phyloP scores from a whole-genome alignment of 2,329 filamentous ascomycete species.

The Microcyclospora tardicrescens region DNA sequence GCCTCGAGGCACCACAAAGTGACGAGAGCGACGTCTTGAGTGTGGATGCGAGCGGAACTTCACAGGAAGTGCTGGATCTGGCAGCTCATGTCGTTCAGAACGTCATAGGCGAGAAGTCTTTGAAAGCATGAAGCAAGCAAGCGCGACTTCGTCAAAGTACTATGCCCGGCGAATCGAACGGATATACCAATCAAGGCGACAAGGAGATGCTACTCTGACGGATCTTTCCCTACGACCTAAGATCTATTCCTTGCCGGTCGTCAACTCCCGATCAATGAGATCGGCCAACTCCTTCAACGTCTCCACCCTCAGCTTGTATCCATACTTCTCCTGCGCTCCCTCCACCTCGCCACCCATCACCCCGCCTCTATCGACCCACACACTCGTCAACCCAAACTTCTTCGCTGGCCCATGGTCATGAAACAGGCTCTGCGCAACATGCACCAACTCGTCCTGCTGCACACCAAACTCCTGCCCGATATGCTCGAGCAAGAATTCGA shows the following conservation, averaged over 20 bases:
- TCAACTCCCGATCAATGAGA: constrained; percentile 33
- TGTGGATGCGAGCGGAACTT: constrained; percentile 33
- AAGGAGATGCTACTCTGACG: too few species aligned
- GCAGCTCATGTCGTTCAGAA: constrained; percentile 27
- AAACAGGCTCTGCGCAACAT: constrained; percentile 54
- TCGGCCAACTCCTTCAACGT: constrained; percentile 49
- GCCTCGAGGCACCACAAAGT: constrained; percentile 64
- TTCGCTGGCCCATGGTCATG: constrained; percentile 56
- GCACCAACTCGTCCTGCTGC: constrained; percentile 45
- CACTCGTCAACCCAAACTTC: constrained; percentile 45
- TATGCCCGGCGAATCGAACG: too few species aligned
- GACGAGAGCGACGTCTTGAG: constrained; percentile 37
- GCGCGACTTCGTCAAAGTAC: too few species aligned
- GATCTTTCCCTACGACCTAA: too few species aligned
- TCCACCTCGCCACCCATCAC: constrained; percentile 34
- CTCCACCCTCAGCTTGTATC: constrained; percentile 48
- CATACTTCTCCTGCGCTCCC: constrained; percentile 26
- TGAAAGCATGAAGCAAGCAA: too few species aligned
- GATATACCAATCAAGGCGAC: too few species aligned
- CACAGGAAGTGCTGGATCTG: constrained; percentile 28
- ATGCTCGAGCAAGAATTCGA: constrained; percentile 48
- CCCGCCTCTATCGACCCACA: constrained; percentile 51
- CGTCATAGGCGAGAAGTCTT: constrained; percentile 14
- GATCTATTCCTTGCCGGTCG: background rate
- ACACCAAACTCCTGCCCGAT: constrained; percentile 44